Conservation (phyloP, 1,139 yeast genomes). For the Entelexis paramagnoliae region DNA sequence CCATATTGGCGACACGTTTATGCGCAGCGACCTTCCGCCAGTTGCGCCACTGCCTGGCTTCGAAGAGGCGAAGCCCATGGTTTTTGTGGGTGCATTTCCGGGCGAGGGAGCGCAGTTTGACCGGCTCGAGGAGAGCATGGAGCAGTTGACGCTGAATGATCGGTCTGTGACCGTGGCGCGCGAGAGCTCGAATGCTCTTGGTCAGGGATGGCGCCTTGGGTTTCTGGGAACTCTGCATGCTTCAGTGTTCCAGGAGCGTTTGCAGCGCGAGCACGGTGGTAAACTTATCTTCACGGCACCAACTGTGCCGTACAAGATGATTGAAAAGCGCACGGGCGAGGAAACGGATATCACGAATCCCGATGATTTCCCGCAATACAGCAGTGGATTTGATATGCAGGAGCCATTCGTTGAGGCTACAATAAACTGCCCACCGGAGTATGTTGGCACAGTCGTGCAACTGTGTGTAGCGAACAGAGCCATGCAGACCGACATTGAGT, state of each 20-base stretch:
- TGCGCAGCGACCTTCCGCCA: conserved; percentile 48
- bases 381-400: conserved; percentile 41
- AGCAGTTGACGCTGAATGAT: conserved; percentile 79
- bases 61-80: conserved; percentile 97
- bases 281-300: conserved; percentile 89
- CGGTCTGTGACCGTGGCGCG: conserved; percentile 81
- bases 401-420: conserved; percentile 89
- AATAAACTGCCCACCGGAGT: conserved; percentile 86
- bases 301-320: conserved; percentile 81
- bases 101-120: conserved; percentile 90
- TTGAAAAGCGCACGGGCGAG: conserved; percentile 48
- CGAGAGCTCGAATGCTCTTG: conserved; percentile 88
- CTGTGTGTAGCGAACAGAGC: conserved; percentile 82
- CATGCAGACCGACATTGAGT: conserved; percentile 65
- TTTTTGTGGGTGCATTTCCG: conserved; percentile 95
- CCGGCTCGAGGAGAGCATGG: conserved; percentile 79
- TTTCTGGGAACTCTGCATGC: conserved; percentile 92
- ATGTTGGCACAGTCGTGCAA: conserved; percentile 74
- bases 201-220: conserved; percentile 96
- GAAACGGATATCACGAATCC: conserved; percentile 72
- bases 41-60: conserved; percentile 84
- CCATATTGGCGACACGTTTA: conserved; percentile 81
- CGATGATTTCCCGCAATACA: conserved; percentile 70
- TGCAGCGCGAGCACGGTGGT: conserved; percentile 90
- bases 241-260: conserved; percentile 80